These are phyloP conservation scores for Lyophyllum atratum DNA, from an alignment of 768 basidiomycete species.

Conservation along the genomic window DNA sequence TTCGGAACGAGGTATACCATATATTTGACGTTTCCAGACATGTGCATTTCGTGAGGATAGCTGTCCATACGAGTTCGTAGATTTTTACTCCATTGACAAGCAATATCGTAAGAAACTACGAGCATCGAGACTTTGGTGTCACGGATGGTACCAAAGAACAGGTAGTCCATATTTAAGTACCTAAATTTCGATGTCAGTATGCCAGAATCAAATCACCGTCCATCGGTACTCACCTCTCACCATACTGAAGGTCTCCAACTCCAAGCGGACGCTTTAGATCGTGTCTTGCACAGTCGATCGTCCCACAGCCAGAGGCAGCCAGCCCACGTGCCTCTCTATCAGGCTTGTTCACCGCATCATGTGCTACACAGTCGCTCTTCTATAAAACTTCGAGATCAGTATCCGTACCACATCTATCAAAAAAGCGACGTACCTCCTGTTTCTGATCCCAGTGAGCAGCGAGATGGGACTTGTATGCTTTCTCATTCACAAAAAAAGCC, in stretches of 20 bases:
- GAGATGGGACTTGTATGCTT: background rate
- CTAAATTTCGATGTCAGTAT: conserved; percentile 1
- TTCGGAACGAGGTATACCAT: conserved; percentile 25
- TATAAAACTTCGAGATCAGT: too few relatives aligned
- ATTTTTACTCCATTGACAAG: conserved; percentile 26
- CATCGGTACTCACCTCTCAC: conserved; percentile 10
- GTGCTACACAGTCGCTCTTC: background rate
- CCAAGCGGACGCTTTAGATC: conserved; percentile 17
- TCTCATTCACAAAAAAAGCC: too few relatives aligned
- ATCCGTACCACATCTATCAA: too few relatives aligned
- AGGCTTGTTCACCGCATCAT: conserved; percentile 8
- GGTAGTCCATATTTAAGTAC: conserved; percentile 22
- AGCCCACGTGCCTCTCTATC: conserved; percentile 3
- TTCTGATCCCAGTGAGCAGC: background rate
- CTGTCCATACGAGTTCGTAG: conserved; percentile 12
- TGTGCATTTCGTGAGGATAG: background rate
- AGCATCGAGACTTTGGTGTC: conserved; percentile 2
- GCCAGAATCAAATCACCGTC: too few relatives aligned
- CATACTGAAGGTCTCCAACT: conserved; percentile 13
- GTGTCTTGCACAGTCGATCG: conserved; percentile 20
- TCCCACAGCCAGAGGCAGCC: conserved; percentile 15
- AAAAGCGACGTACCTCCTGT: background rate
- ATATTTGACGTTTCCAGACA: background rate
- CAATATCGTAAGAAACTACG: conserved; percentile 27
- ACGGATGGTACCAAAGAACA: conserved; percentile 15